Conservation (phyloP, 73 alveolate species). For the Blepharisma japonicum region DNA sequence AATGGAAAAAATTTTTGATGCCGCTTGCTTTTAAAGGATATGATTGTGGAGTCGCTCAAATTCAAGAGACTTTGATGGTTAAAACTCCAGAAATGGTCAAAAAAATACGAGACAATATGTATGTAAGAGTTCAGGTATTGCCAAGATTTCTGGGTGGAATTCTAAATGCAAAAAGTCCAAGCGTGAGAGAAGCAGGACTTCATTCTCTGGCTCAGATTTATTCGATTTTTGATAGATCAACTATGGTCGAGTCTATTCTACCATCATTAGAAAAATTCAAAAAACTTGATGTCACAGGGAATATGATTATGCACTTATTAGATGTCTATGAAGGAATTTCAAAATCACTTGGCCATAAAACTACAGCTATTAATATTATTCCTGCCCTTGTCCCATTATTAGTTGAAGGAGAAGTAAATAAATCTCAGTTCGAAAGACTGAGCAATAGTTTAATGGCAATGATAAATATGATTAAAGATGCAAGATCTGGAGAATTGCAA, state of each 20-base stretch:
- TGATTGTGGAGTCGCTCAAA: constrained; percentile 87
- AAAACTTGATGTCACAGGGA: constrained; percentile 64
- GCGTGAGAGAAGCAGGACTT: constrained; percentile 64
- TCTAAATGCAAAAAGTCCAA: constrained; percentile 39
- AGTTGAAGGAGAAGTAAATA: constrained; percentile 71
- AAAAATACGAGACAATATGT: constrained; percentile 55
- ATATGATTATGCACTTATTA: constrained; percentile 70
- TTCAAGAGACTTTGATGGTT: constrained; percentile 61
- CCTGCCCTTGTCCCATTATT: constrained; percentile 85
- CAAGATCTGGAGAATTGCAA: constrained; percentile 70
- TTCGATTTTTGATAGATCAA: constrained; percentile 63
- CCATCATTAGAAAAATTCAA: constrained; percentile 71
- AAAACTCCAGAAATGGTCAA: constrained; percentile 69
- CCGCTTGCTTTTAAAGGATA: constrained; percentile 61
- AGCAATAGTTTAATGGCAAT: constrained; percentile 55
- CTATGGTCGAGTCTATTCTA: constrained; percentile 65
- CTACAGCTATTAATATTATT: constrained; percentile 75
- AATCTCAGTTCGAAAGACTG: constrained; percentile 65
- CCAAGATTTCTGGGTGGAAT: constrained; percentile 74
- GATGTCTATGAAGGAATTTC: constrained; percentile 79
- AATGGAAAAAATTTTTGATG: constrained; percentile 35
- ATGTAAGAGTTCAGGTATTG: constrained; percentile 67
- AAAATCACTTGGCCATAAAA: constrained; percentile 70
- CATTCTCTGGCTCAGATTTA: constrained; percentile 56
- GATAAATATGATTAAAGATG: constrained; percentile 70